Percentiles rank a stretch among this genome's conserved stretches.
phyloP scores from a whole-genome alignment of 768 basidiomycete genomes.

The Cystobasidium tubakii region DNA sequence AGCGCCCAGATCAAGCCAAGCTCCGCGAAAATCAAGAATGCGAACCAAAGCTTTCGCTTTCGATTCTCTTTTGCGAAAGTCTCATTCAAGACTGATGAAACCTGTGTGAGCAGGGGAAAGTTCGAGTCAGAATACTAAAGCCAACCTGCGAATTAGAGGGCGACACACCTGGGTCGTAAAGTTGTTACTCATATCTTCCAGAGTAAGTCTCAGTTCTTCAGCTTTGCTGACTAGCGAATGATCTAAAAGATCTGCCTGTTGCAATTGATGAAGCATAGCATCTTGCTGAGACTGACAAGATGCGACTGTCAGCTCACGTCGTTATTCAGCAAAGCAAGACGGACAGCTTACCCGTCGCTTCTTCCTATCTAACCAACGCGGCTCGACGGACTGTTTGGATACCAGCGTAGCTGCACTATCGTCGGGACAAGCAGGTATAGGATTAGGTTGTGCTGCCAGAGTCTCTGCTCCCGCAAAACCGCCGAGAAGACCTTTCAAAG shows the following conservation, averaged over 20 bases:
- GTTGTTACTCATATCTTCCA: slow-evolving; percentile 22
- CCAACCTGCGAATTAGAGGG: neutral
- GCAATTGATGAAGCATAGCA: neutral
- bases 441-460: neutral
- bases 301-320: too few relatives aligned
- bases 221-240: neutral
- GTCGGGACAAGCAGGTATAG: neutral
- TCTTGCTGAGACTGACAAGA: slow-evolving; percentile 19
- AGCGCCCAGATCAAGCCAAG: neutral
- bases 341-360: neutral
- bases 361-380: neutral
- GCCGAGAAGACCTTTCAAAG: slow-evolving; percentile 9
- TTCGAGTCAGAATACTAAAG: neutral
- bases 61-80: slow-evolving; percentile 9
- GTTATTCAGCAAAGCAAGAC: neutral
- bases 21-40: neutral
- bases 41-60: slow-evolving; percentile 20
- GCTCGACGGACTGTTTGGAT: neutral
- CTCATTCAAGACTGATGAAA: slow-evolving; percentile 19
- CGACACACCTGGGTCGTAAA: slow-evolving; percentile 20
- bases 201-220: slow-evolving; percentile 7
- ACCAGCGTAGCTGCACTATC: neutral
- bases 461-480: neutral
- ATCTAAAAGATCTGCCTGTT: slow-evolving; percentile 24
- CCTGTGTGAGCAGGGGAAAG: neutral